phyloP scores from a whole-genome alignment of 257 asterid species.

The Capsicum baccatum region DNA sequence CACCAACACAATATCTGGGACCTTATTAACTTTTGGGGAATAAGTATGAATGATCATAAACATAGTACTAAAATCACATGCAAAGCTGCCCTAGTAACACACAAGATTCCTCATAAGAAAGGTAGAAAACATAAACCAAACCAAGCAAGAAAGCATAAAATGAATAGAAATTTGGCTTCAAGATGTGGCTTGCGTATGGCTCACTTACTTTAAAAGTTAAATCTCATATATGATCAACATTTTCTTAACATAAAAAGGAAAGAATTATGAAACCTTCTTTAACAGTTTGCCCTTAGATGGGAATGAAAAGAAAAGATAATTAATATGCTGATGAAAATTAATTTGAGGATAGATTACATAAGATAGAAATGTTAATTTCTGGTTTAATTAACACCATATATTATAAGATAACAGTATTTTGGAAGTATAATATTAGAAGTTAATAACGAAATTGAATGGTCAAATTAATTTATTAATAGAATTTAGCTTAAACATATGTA shows the following conservation, averaged over 20 bases:
- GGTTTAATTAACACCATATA: not conserved
- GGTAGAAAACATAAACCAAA: conserved; percentile 38
- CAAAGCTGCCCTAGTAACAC: conserved; percentile 4
- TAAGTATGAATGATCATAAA: not conserved
- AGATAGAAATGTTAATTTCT: too few relatives aligned
- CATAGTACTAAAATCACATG: not conserved
- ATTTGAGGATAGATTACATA: too few relatives aligned
- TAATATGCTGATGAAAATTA: too few relatives aligned
- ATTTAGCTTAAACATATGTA: too few relatives aligned
- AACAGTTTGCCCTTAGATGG: not conserved
- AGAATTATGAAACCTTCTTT: not conserved
- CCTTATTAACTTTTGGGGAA: not conserved
- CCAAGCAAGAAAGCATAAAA: conserved; percentile 41
- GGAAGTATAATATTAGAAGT: too few relatives aligned
- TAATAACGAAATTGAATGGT: too few relatives aligned
- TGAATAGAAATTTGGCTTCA: not conserved
- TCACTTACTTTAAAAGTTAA: not conserved
- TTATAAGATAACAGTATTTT: too few relatives aligned
- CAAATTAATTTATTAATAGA: too few relatives aligned
- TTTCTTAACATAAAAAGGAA: too few relatives aligned
- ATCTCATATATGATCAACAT: not conserved
- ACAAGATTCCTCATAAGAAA: not conserved
- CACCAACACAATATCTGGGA: not conserved
- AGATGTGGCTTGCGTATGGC: not conserved
- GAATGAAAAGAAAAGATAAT: not conserved